Evolutionary conservation across 495 filamentous ascomycete genomes (phyloP).

Genomic region (Neurospora sp.): DNA sequence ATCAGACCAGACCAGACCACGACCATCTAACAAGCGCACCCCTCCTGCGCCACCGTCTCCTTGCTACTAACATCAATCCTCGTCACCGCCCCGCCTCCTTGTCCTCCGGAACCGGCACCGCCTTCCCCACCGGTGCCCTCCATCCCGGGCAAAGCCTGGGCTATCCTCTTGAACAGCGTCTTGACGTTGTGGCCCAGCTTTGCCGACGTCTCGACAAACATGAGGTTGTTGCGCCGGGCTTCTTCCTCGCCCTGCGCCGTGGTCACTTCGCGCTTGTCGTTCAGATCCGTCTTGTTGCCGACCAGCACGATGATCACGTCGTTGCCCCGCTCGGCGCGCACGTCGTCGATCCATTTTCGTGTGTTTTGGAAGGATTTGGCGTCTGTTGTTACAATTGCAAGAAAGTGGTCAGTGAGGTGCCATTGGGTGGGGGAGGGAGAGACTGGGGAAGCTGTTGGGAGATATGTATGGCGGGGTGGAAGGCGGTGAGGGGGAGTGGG

Average conservation of each 20-base stretch:
- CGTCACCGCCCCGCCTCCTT: not conserved
- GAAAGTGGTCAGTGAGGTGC: too few species aligned
- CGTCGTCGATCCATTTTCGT: conserved; percentile 98
- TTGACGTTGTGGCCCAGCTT: conserved; percentile 98
- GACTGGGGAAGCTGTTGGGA: too few species aligned
- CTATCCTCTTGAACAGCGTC: conserved; percentile 90
- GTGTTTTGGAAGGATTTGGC: conserved; percentile 95
- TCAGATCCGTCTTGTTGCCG: conserved; percentile 97
- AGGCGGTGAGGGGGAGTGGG: not conserved
- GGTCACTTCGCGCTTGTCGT: conserved; percentile 94
- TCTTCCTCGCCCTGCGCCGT: conserved; percentile 93
- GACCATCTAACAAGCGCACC: conserved; percentile 61
- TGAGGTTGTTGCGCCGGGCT: conserved; percentile 91
- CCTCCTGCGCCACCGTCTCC: conserved; percentile 57
- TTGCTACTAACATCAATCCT: conserved; percentile 96
- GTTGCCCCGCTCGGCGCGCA: conserved; percentile 89
- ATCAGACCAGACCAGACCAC: not conserved
- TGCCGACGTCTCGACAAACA: conserved; percentile 98
- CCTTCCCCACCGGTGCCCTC: conserved; percentile 58
- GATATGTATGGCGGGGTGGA: not conserved
- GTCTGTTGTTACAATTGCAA: too few species aligned
- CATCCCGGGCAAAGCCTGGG: conserved; percentile 96
- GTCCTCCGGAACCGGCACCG: not conserved
- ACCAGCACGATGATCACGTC: conserved; percentile 98
- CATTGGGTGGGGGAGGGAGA: too few species aligned